Evolutionary conservation across 495 filamentous ascomycete genomes (phyloP).

Genomic region (Talaromyces trachyspermus): DNA sequence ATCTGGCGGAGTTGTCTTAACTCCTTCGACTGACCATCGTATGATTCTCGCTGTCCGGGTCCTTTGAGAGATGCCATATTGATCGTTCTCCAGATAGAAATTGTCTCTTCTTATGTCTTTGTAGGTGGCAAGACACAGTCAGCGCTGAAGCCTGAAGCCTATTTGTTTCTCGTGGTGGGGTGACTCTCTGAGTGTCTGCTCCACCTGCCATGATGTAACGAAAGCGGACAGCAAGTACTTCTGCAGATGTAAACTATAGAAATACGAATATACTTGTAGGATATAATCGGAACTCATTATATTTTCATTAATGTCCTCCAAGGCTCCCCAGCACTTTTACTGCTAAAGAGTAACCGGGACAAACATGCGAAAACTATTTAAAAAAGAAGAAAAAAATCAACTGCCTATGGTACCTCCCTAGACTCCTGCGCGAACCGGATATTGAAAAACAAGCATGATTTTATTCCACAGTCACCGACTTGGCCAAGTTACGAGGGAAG

Average conservation of each 20-base stretch:
- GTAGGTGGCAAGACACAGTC: background rate
- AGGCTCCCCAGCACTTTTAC: background rate
- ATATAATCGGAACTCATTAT: constrained; percentile 3
- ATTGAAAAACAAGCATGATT: constrained; percentile 10
- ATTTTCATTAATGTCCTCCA: constrained; percentile 6
- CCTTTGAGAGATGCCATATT: constrained; percentile 48
- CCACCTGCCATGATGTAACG: background rate
- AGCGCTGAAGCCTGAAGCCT: no score
- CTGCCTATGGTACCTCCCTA: constrained; percentile 2
- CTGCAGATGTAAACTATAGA: background rate
- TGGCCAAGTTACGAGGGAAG: constrained; percentile 95
- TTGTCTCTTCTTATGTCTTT: background rate
- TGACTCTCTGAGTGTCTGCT: background rate
- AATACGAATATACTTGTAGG: background rate
- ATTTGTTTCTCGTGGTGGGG: no score
- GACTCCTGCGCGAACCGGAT: constrained; percentile 1
- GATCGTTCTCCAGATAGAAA: background rate
- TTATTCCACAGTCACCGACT: constrained; percentile 98
- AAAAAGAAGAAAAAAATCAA: constrained; percentile 6
- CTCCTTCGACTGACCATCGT: constrained; percentile 46
- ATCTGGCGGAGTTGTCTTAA: no score
- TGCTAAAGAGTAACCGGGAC: no score
- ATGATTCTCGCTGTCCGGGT: constrained; percentile 44
- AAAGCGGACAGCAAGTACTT: background rate
- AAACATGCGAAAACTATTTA: background rate